phyloP scores from a whole-genome alignment of 2,329 filamentous ascomycete genomes.

The Colletotrichum horii region DNA sequence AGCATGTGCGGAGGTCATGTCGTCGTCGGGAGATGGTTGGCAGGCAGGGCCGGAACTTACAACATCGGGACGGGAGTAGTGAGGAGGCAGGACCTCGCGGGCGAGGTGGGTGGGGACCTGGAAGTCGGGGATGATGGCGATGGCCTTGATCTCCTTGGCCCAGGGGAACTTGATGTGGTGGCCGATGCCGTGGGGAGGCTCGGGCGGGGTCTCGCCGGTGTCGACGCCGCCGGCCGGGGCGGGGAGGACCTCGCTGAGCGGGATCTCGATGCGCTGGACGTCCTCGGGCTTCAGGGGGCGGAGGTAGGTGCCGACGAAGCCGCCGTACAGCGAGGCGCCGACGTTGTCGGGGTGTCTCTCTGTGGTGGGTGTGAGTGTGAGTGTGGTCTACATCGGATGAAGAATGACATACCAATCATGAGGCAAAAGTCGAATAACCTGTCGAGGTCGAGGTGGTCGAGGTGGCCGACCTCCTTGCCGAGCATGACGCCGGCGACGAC shows the following conservation, averaged over 20 bases:
- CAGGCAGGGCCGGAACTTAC: conserved; percentile 50
- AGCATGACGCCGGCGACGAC: conserved; percentile 95
- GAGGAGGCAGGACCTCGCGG: conserved; percentile 79
- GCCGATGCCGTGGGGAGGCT: conserved; percentile 90
- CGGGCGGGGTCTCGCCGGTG: conserved; percentile 83
- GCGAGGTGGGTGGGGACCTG: conserved; percentile 95
- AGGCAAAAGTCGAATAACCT: conserved; percentile 93
- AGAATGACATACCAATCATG: conserved; percentile 77
- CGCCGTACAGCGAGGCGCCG: conserved; percentile 91
- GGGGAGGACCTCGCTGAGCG: conserved; percentile 90
- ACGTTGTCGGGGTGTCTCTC: conserved; percentile 94
- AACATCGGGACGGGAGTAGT: conserved; percentile 82
- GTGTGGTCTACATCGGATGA: not conserved
- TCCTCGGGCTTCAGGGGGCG: conserved; percentile 91
- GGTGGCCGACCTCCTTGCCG: conserved; percentile 84
- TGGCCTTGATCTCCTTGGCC: conserved; percentile 93
- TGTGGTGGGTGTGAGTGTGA: conserved; percentile 30
- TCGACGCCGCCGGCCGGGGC: conserved; percentile 89
- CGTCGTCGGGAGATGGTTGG: too few species aligned
- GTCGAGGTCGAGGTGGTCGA: conserved; percentile 71
- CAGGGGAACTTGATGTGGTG: conserved; percentile 96
- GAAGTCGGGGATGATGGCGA: conserved; percentile 95
- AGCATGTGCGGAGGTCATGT: too few species aligned
- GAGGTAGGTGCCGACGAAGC: conserved; percentile 95
- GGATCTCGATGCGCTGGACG: conserved; percentile 89